Evolutionary conservation across 352 stramenopile genomes (phyloP).

Genomic region (Pythium biforme): DNA sequence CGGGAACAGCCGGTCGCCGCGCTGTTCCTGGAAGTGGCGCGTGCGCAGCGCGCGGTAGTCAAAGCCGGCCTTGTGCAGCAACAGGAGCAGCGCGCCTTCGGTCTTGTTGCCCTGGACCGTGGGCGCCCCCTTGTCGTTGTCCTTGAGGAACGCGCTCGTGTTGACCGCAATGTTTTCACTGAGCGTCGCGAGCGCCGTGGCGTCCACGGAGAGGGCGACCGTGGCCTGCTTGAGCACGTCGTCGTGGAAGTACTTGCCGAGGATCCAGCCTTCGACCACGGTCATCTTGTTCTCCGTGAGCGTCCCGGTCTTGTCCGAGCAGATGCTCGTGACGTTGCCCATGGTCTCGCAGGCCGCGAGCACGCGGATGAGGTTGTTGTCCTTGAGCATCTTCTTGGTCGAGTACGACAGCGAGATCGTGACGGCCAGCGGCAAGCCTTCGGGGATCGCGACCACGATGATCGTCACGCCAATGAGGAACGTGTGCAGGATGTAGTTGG

Average conservation of each 20-base stretch:
- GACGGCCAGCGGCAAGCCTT: slow-evolving; percentile 92
- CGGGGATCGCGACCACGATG: slow-evolving; percentile 94
- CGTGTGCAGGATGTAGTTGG: slow-evolving; percentile 89
- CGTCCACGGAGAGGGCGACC: slow-evolving; percentile 37
- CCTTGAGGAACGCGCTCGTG: slow-evolving; percentile 72
- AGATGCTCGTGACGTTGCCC: slow-evolving; percentile 97
- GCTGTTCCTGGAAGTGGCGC: slow-evolving; percentile 46
- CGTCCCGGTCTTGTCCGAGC: slow-evolving; percentile 95
- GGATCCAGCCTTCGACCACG: slow-evolving; percentile 89
- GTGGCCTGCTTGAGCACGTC: slow-evolving; percentile 40
- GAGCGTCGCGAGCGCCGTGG: slow-evolving; percentile 42
- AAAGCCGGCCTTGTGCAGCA: slow-evolving; percentile 55
- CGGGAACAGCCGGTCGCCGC: slow-evolving; percentile 64
- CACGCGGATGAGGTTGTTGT: slow-evolving; percentile 98
- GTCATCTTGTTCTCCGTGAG: slow-evolving; percentile 98
- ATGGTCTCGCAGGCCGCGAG: slow-evolving; percentile 97
- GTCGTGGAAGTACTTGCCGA: slow-evolving; percentile 59
- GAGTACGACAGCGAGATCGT: slow-evolving; percentile 95
- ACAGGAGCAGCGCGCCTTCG: slow-evolving; percentile 77
- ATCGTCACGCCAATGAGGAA: slow-evolving; percentile 95
- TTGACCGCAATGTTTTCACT: slow-evolving; percentile 66
- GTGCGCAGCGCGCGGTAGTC: slow-evolving; percentile 61
- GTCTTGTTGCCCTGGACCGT: slow-evolving; percentile 82
- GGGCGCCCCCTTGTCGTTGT: slow-evolving; percentile 28
- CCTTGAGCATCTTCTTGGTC: slow-evolving; percentile 97